Evolutionary conservation across 768 basidiomycete species (phyloP).

Genomic region (Russula ochroleuca): DNA sequence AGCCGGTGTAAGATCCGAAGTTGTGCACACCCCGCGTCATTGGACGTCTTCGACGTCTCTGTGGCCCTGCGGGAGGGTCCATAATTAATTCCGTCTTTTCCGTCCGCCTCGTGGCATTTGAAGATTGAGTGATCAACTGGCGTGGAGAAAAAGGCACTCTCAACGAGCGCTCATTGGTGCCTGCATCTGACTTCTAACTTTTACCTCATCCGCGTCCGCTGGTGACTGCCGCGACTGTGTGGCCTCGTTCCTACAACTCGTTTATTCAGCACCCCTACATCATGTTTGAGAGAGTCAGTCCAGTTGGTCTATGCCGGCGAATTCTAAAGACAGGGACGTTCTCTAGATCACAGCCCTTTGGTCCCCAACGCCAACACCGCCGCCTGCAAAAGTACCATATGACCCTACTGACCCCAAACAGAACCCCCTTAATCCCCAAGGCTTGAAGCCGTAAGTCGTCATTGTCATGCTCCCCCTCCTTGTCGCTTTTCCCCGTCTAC

Average conservation of each 20-base stretch:
- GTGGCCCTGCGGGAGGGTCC: neutral
- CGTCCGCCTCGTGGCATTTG: neutral
- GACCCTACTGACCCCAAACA: constrained; percentile 72
- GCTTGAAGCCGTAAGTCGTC: constrained; percentile 89
- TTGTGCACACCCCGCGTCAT: neutral
- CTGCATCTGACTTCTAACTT: too few relatives aligned
- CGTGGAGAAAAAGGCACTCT: neutral
- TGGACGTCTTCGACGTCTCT: neutral
- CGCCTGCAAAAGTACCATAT: constrained; percentile 37
- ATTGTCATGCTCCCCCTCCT: too few relatives aligned
- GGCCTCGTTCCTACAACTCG: too few relatives aligned
- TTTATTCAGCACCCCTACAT: neutral
- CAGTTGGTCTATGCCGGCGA: neutral
- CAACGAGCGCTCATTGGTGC: too few relatives aligned
- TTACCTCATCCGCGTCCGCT: neutral
- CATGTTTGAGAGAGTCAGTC: constrained; percentile 21
- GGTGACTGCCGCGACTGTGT: neutral
- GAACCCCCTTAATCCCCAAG: constrained; percentile 90
- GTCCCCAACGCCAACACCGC: constrained; percentile 41
- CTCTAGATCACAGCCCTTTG: constrained; percentile 35
- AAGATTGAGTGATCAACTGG: neutral
- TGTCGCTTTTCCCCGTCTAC: too few relatives aligned
- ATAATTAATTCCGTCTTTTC: neutral
- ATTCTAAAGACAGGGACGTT: neutral
- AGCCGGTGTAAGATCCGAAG: too few relatives aligned